phyloP scores from a whole-genome alignment of 2,329 filamentous ascomycete genomes.

The Thelonectria rubi region DNA sequence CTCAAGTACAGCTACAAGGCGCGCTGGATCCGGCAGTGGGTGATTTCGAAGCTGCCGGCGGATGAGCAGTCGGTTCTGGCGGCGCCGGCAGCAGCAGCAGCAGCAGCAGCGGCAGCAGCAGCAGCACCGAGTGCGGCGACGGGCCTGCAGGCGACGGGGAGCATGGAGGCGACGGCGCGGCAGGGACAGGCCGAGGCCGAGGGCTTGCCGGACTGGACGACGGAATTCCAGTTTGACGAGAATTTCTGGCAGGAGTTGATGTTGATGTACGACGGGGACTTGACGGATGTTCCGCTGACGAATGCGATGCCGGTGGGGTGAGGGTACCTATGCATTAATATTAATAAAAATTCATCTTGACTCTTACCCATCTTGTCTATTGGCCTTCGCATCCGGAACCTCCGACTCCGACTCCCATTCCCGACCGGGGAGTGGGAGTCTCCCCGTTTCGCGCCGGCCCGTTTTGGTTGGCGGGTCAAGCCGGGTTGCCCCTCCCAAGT shows the following conservation, averaged over 20 bases:
- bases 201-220: constrained; percentile 33
- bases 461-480: constrained; percentile 26
- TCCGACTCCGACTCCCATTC: background rate
- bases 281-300: constrained; percentile 10
- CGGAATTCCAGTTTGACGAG: constrained; percentile 42
- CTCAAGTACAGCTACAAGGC: constrained; percentile 48
- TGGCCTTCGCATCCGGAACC: background rate
- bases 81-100: constrained; percentile 1
- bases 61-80: constrained; percentile 22
- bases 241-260: constrained; percentile 44
- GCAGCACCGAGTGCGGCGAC: background rate
- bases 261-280: constrained; percentile 32
- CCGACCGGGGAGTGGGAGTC: too few relatives aligned
- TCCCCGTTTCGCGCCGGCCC: constrained; percentile 6
- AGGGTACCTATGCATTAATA: too few relatives aligned
- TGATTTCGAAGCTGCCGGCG: constrained; percentile 35
- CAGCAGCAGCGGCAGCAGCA: constrained; percentile 5
- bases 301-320: background rate
- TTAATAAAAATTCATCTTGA: too few relatives aligned
- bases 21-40: constrained; percentile 54
- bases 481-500: constrained; percentile 25
- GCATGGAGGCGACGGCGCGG: background rate
- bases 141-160: background rate
- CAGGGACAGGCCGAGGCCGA: background rate
- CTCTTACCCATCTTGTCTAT: too few relatives aligned